A percentile compares a stretch with the other conserved stretches of the same genome.
Conservation (phyloP, 768 basidiomycete species). For the Rhizopogon vinicolor region DNA sequence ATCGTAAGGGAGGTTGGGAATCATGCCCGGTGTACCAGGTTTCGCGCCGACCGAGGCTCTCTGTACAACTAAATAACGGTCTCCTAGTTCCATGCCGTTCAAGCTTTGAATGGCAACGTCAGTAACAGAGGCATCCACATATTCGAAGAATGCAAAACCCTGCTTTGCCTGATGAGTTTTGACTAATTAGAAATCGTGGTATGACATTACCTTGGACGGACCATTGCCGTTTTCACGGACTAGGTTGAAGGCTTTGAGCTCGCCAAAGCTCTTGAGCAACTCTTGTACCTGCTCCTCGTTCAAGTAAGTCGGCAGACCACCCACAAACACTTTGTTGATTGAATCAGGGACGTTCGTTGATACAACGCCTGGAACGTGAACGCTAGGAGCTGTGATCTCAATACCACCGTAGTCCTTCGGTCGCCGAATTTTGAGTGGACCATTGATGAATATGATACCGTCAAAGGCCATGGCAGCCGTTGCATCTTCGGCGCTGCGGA, state of each 20-base stretch:
- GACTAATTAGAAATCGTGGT: not conserved
- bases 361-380: constrained; percentile 93
- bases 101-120: constrained; percentile 95
- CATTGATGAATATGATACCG: constrained; percentile 92
- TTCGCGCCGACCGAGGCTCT: constrained; percentile 94
- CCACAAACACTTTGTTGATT: constrained; percentile 97
- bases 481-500: constrained; percentile 95
- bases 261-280: constrained; percentile 93
- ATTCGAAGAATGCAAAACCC: constrained; percentile 99
- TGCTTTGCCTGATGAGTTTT: constrained; percentile 25
- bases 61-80: constrained; percentile 93
- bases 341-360: constrained; percentile 96
- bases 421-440: constrained; percentile 94
- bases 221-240: constrained; percentile 92
- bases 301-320: constrained; percentile 91
- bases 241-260: constrained; percentile 95
- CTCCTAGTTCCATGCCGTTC: constrained; percentile 97
- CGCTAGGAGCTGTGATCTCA: constrained; percentile 56
- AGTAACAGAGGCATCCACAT: constrained; percentile 82
- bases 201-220: constrained; percentile 67
- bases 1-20: constrained; percentile 66
- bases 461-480: constrained; percentile 97
- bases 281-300: constrained; percentile 99
- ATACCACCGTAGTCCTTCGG: constrained; percentile 94
- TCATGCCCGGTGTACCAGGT: constrained; percentile 58